phyloP scores from a whole-genome alignment of 2,329 filamentous ascomycete genomes.

The Phoma sp. region DNA sequence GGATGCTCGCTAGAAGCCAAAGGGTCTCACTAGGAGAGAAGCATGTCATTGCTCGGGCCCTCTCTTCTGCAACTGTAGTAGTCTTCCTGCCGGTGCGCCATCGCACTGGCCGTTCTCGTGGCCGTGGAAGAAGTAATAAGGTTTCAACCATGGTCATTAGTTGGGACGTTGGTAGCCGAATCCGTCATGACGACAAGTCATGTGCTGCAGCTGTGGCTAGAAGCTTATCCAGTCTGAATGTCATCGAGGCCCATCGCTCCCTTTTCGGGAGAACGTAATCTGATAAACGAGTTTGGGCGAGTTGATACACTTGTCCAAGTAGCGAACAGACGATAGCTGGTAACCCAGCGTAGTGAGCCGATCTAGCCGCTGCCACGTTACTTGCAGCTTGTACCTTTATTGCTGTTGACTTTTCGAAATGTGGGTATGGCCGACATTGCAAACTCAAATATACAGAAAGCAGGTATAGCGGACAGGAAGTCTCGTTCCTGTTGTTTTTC shows the following conservation, averaged over 20 bases:
- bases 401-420: background rate
- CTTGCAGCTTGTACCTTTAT: background rate
- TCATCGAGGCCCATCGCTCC: conserved; percentile 7
- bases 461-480: conserved; percentile 7
- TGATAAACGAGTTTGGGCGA: conserved; percentile 16
- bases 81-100: conserved; percentile 15
- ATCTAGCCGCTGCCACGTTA: conserved; percentile 13
- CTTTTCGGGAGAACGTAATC: conserved; percentile 5
- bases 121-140: conserved; percentile 24
- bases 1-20: conserved; percentile 29
- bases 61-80: conserved; percentile 25
- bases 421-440: background rate
- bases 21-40: conserved; percentile 29
- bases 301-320: conserved; percentile 11
- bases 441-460: conserved; percentile 6
- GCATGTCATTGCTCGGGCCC: conserved; percentile 24
- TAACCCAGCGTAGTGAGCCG: conserved; percentile 21
- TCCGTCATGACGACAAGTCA: conserved; percentile 27
- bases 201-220: conserved; percentile 20
- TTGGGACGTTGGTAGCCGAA: conserved; percentile 20
- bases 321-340: conserved; percentile 1
- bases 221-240: conserved; percentile 10
- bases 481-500: background rate
- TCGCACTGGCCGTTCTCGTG: conserved; percentile 23
- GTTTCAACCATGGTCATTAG: conserved; percentile 28